phyloP scores from a whole-genome alignment of 2,329 filamentous ascomycete genomes.

The Graphilbum ipis-grandicollis region DNA sequence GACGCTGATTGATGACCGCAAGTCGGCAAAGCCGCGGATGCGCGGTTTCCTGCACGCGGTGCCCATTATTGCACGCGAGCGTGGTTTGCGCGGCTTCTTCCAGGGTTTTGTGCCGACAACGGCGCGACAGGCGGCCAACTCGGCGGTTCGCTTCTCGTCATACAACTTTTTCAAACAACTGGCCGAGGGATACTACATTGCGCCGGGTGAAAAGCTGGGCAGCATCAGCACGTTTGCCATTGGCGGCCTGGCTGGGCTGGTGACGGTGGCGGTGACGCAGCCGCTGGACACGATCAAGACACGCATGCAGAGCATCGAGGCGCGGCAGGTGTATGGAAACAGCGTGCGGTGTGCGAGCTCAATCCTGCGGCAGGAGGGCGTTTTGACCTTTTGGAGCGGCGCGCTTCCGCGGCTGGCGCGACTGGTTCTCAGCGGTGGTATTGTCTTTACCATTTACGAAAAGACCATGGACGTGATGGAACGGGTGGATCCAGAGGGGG shows the following conservation, averaged over 20 bases:
- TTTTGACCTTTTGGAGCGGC: slow-evolving; percentile 87
- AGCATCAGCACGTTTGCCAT: slow-evolving; percentile 77
- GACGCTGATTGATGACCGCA: slow-evolving; percentile 92
- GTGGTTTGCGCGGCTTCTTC: slow-evolving; percentile 84
- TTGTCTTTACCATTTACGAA: slow-evolving; percentile 98
- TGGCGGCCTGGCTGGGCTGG: slow-evolving; percentile 72
- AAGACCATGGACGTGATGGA: slow-evolving; percentile 86
- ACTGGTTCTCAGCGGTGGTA: slow-evolving; percentile 80
- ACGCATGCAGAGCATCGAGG: slow-evolving; percentile 91
- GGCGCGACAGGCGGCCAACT: slow-evolving; percentile 86
- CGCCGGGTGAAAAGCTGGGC: slow-evolving; percentile 88
- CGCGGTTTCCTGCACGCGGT: slow-evolving; percentile 84
- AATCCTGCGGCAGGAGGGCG: slow-evolving; percentile 77
- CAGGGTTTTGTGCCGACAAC: slow-evolving; percentile 94
- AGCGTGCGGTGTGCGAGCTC: slow-evolving; percentile 65
- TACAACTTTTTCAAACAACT: slow-evolving; percentile 86
- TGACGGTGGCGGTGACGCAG: slow-evolving; percentile 69
- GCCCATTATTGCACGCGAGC: slow-evolving; percentile 70
- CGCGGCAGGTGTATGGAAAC: slow-evolving; percentile 65
- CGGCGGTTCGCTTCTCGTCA: slow-evolving; percentile 73
- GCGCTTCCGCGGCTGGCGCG: slow-evolving; percentile 72
- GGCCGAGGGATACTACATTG: slow-evolving; percentile 68
- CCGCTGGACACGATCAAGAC: slow-evolving; percentile 91
- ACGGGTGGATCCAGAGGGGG: slow-evolving; percentile 61
- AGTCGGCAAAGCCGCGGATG: slow-evolving; percentile 70